A percentile compares a stretch with the other conserved stretches of the same genome.
Evolutionary conservation across 345 rosid genomes (phyloP).

Genomic region (Gynandropsis gynandra): DNA sequence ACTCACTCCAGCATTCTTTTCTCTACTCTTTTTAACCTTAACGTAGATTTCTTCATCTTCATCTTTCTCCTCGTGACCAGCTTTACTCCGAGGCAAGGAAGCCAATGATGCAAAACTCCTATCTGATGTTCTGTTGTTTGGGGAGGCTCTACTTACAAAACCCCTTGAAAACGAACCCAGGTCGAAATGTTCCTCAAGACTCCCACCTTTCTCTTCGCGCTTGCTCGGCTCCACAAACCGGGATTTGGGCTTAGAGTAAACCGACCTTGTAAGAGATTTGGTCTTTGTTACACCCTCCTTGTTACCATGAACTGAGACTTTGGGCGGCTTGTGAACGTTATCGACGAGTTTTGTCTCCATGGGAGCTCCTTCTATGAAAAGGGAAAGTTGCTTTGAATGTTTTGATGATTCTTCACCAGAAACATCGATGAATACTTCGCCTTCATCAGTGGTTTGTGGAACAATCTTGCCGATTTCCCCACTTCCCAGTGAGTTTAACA

Average conservation of each 20-base stretch:
- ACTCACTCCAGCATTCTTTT: conserved; percentile 29
- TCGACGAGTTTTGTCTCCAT: conserved; percentile 17
- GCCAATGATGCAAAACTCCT: conserved; percentile 27
- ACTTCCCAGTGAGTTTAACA: no score
- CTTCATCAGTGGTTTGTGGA: no score
- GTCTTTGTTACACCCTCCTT: conserved; percentile 36
- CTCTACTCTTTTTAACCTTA: conserved; percentile 41
- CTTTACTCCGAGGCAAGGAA: conserved; percentile 30
- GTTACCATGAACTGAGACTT: conserved; percentile 27
- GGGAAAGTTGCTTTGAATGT: no score
- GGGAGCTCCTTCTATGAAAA: no score
- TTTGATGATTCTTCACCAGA: no score
- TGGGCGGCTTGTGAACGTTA: conserved; percentile 59
- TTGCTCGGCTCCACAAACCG: conserved; percentile 50
- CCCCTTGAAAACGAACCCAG: conserved; percentile 31
- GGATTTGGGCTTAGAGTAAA: conserved; percentile 68
- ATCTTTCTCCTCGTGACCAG: conserved; percentile 32
- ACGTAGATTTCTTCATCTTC: conserved; percentile 52
- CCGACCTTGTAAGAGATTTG: conserved; percentile 48
- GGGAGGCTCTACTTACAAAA: conserved; percentile 38
- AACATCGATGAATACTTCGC: no score
- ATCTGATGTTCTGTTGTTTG: conserved; percentile 36
- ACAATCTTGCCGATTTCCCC: no score
- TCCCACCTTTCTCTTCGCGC: conserved; percentile 35
- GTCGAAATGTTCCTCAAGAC: conserved; percentile 32